phyloP scores from a whole-genome alignment of 2,329 filamentous ascomycete species.

The Septoria petroselini region DNA sequence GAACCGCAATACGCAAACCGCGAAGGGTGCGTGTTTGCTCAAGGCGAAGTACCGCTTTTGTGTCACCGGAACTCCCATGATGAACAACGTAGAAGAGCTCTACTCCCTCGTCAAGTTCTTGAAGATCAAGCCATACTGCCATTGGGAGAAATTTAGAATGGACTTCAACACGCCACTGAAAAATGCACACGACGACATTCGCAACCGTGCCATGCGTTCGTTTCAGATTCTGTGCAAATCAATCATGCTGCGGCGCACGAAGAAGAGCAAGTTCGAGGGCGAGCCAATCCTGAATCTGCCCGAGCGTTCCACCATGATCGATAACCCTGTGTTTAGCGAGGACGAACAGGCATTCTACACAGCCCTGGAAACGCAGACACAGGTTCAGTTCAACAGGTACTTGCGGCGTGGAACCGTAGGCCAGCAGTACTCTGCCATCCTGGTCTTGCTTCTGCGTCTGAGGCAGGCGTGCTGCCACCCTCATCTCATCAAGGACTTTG shows the following conservation, averaged over 20 bases:
- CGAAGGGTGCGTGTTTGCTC: conserved; percentile 59
- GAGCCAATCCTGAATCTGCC: conserved; percentile 69
- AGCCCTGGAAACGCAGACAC: conserved; percentile 63
- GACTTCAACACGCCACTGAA: conserved; percentile 57
- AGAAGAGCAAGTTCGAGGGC: conserved; percentile 74
- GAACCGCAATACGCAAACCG: conserved; percentile 62
- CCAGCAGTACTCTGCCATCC: conserved; percentile 72
- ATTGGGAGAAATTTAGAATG: conserved; percentile 59
- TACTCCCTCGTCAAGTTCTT: conserved; percentile 76
- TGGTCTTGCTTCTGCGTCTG: conserved; percentile 76
- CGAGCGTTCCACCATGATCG: conserved; percentile 59
- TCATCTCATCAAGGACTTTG: conserved; percentile 65
- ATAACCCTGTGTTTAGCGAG: conserved; percentile 63
- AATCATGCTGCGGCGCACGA: conserved; percentile 78
- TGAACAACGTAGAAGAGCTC: conserved; percentile 77
- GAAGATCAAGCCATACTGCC: conserved; percentile 69
- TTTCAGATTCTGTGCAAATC: conserved; percentile 74
- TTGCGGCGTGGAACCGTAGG: conserved; percentile 65
- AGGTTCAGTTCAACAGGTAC: conserved; percentile 73
- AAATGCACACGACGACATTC: conserved; percentile 32
- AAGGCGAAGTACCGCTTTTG: conserved; percentile 65
- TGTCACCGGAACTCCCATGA: conserved; percentile 81
- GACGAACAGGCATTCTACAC: conserved; percentile 65
- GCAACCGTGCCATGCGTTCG: conserved; percentile 60
- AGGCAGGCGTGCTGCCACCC: conserved; percentile 79